Percentiles rank a stretch among this genome's conserved stretches.
Evolutionary conservation across 495 filamentous ascomycete genomes (phyloP).

Genomic region (Penicillium maclennaniae): DNA sequence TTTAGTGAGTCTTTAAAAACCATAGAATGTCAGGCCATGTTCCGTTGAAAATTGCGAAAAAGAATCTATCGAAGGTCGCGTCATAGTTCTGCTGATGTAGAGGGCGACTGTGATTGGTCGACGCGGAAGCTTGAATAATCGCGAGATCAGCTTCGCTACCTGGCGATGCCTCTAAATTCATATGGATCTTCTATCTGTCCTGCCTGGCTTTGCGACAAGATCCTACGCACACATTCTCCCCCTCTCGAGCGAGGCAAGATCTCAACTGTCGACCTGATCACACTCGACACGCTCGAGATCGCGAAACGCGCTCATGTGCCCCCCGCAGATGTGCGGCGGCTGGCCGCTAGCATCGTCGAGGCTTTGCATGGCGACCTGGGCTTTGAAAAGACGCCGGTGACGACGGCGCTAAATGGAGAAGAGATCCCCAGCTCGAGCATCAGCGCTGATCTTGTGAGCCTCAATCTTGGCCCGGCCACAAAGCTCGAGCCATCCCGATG

Average conservation of each 20-base stretch:
- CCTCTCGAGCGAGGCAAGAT: slow-evolving; percentile 71
- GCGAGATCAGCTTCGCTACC: slow-evolving; percentile 8
- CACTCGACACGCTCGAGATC: slow-evolving; percentile 76
- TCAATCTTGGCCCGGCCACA: slow-evolving; percentile 22
- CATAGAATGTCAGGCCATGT: too few relatives aligned
- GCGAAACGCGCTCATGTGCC: slow-evolving; percentile 83
- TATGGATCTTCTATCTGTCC: slow-evolving; percentile 80
- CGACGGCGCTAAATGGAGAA: slow-evolving; percentile 7
- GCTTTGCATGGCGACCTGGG: slow-evolving; percentile 65
- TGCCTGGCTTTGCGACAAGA: slow-evolving; percentile 72
- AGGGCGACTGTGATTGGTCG: slow-evolving; percentile 9
- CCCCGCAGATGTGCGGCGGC: slow-evolving; percentile 68
- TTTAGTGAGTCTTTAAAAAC: too few relatives aligned
- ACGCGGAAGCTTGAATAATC: slow-evolving; percentile 6
- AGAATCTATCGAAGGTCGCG: too few relatives aligned
- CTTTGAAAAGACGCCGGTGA: slow-evolving; percentile 24
- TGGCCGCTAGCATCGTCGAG: slow-evolving; percentile 59
- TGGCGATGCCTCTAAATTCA: slow-evolving; percentile 9
- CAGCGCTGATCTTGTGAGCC: slow-evolving; percentile 9
- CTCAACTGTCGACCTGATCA: slow-evolving; percentile 80
- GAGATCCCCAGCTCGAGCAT: slow-evolving; percentile 27
- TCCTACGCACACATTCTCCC: slow-evolving; percentile 70
- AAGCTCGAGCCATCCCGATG: slow-evolving; percentile 41
- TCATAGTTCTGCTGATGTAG: not conserved
- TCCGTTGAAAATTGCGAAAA: too few relatives aligned